Conservation (phyloP, 306 rosid genomes). For the Luffa acutangula region DNA sequence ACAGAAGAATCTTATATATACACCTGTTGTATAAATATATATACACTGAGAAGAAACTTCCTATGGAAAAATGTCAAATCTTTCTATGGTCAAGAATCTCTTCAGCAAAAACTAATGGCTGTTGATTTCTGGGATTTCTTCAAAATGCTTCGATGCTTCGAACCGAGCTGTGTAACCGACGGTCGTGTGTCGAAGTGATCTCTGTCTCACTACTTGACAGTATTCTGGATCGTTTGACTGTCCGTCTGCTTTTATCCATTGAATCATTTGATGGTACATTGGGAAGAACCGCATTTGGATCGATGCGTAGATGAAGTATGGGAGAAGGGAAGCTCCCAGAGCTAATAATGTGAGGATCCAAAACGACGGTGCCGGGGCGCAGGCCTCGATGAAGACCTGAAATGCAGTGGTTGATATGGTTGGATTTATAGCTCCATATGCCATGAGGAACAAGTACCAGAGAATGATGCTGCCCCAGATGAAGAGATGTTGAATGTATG, state of each 20-base stretch:
- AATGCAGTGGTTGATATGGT: constrained; percentile 71
- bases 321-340: constrained; percentile 44
- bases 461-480: constrained; percentile 77
- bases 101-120: constrained; percentile 10
- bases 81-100: constrained; percentile 20
- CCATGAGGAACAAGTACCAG: constrained; percentile 81
- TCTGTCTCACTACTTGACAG: constrained; percentile 58
- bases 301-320: constrained; percentile 51
- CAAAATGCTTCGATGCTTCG: constrained; percentile 60
- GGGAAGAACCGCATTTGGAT: constrained; percentile 86
- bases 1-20: constrained; percentile 10
- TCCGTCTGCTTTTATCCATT: constrained; percentile 78
- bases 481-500: constrained; percentile 76
- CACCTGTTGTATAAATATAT: not conserved
- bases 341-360: constrained; percentile 72
- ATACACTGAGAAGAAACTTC: constrained; percentile 31
- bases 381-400: constrained; percentile 78
- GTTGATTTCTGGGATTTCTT: constrained; percentile 13
- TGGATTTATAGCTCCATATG: constrained; percentile 75
- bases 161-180: constrained; percentile 89
- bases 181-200: constrained; percentile 60
- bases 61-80: not conserved
- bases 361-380: constrained; percentile 70
- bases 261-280: constrained; percentile 74
- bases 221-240: constrained; percentile 65